Evolutionary conservation across 805 yeast species (phyloP), one percentile per base, ranked within the genome.

Genomic region (Saccharomycopsis sp.): DNA sequence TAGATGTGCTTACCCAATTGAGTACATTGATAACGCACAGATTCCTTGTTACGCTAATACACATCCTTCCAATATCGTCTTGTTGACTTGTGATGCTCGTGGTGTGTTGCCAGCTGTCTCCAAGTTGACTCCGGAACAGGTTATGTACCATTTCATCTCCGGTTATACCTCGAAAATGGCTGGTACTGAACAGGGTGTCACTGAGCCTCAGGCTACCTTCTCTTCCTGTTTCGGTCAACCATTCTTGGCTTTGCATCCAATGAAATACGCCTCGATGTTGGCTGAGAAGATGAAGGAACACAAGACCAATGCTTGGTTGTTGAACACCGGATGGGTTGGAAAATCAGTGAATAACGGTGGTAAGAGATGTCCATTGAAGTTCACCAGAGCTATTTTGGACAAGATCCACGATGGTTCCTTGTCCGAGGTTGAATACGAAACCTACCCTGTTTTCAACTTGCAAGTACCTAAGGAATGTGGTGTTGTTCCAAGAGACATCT

Each of bases 151-250:
- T 78, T 93, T 93, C 78, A 93, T 93, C 68, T 87, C 96, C 64
- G 99, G 99, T 69, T 93, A 93, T 83, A 93, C 99, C 63, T 93
- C 98, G 58, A 93, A 94, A 84, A 93, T 93, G 96, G 97, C 99
- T 63, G 98, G 98, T 74, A 93, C 99, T 56, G 99, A 93, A 78
- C 96, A 89, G 74, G 99, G 99, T 75, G 89, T 93, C 65, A 92
- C 97, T 63, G 97, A 93, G 78, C 98, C 99, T 63, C 91, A 89
- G 75, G 97, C 97, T 58, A 90, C 97, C 19, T 93, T 93, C 84
- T 89, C 97, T 62, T 97, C 99, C 57, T 93, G 99, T 80, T 93
- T 92, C 74, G 99, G 98, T 71, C 98, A 93, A 80, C 99, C 99
- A 64, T 93, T 93, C 87, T 80, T 93, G 76, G 97, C 93, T 41